phyloP scores from a whole-genome alignment of 352 stramenopile species.

The Globisporangium ultimum region DNA sequence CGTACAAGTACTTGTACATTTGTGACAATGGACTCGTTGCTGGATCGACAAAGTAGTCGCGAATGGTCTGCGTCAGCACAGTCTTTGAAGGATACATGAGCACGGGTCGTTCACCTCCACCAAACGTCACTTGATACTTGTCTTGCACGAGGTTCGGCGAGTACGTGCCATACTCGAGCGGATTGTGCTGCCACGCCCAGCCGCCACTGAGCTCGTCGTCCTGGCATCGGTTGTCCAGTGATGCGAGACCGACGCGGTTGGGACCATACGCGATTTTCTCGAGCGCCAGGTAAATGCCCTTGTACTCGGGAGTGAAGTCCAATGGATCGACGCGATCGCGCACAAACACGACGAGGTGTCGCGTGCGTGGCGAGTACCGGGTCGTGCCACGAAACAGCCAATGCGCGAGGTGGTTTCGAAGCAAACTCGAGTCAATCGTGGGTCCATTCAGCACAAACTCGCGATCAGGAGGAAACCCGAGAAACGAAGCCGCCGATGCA shows the following conservation, averaged over 20 bases:
- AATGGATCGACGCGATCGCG: conserved; percentile 22
- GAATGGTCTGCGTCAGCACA: conserved; percentile 53
- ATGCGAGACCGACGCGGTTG: conserved; percentile 62
- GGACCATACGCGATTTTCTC: conserved; percentile 75
- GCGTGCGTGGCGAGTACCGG: conserved; percentile 66
- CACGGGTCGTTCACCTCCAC: conserved; percentile 41
- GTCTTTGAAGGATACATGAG: conserved; percentile 38
- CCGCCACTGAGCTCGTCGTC: conserved; percentile 50
- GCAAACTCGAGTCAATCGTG: conserved; percentile 60
- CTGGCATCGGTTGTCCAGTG: conserved; percentile 39
- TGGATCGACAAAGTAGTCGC: conserved; percentile 52
- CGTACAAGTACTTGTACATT: conserved; percentile 57
- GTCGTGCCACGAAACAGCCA: conserved; percentile 71
- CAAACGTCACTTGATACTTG: conserved; percentile 56
- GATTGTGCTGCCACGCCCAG: conserved; percentile 82
- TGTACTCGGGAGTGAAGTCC: conserved; percentile 36
- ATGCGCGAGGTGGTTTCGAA: conserved; percentile 80
- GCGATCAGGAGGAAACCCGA: conserved; percentile 61
- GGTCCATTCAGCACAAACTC: conserved; percentile 76
- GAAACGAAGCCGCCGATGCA: conserved; percentile 19
- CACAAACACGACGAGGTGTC: conserved; percentile 71
- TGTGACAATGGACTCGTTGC: conserved; percentile 45
- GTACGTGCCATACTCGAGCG: conserved; percentile 37
- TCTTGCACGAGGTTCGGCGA: conserved; percentile 57
- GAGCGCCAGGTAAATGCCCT: conserved; percentile 65